phyloP scores from a whole-genome alignment of 495 filamentous ascomycete genomes.

The Hypoxylon lenormandii region DNA sequence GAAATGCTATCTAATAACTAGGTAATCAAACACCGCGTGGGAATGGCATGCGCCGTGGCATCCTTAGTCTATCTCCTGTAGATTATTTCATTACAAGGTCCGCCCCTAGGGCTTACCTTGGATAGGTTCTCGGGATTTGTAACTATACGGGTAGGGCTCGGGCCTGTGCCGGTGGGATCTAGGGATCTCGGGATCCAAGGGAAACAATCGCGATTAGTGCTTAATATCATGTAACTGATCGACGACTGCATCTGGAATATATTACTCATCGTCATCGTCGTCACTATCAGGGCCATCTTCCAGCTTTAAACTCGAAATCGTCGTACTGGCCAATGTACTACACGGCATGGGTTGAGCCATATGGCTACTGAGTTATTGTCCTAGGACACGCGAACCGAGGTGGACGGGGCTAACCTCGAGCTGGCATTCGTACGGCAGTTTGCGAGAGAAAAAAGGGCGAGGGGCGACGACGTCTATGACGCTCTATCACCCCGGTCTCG shows the following conservation, averaged over 20 bases:
- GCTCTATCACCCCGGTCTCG: constrained; percentile 56
- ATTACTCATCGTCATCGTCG: constrained; percentile 13
- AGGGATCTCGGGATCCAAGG: background rate
- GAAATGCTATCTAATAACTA: no score
- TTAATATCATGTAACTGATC: background rate
- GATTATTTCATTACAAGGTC: no score
- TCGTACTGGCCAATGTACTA: constrained; percentile 60
- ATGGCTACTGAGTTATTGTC: constrained; percentile 44
- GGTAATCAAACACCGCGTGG: no score
- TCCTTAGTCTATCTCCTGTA: no score
- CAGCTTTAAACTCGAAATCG: constrained; percentile 57
- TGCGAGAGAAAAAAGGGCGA: constrained; percentile 15
- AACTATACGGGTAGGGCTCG: no score
- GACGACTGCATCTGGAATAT: background rate
- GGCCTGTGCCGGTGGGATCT: background rate
- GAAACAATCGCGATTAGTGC: background rate
- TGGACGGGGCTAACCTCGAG: constrained; percentile 66
- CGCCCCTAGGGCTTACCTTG: no score
- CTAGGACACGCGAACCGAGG: constrained; percentile 66
- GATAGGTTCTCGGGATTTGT: no score
- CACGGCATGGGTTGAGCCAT: constrained; percentile 68
- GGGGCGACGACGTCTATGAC: constrained; percentile 56
- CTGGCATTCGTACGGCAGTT: constrained; percentile 56
- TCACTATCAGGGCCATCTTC: background rate
- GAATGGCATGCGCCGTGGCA: no score